phyloP scores from a whole-genome alignment of 192 early-diverging fungal genomes.

The Gamsiella multidivaricata region DNA sequence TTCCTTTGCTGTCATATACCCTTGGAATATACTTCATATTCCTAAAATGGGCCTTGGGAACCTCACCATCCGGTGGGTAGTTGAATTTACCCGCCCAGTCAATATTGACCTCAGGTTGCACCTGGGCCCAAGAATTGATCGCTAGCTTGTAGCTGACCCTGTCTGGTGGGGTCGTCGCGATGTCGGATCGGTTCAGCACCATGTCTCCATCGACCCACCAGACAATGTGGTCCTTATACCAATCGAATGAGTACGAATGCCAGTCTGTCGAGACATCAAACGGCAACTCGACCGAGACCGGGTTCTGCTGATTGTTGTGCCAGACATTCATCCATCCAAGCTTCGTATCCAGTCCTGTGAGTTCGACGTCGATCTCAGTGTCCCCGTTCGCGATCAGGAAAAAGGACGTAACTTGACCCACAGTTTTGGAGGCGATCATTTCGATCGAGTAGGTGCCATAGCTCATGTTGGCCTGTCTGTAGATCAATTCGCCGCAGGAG shows the following conservation, averaged over 20 bases:
- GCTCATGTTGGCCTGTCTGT: conserved; percentile 1
- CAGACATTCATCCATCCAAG: conserved; percentile 49
- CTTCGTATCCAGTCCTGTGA: conserved; percentile 38
- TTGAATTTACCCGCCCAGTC: conserved; percentile 39
- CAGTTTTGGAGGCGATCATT: conserved; percentile 40
- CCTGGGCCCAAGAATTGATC: conserved; percentile 46
- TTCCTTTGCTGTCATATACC: neutral
- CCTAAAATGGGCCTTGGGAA: conserved; percentile 29
- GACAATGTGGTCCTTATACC: conserved; percentile 21
- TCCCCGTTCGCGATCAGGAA: conserved; percentile 39
- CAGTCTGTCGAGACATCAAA: conserved; percentile 37
- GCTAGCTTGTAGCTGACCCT: conserved; percentile 33
- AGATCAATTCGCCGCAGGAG: conserved; percentile 40
- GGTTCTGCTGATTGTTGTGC: conserved; percentile 33
- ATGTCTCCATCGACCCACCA: conserved; percentile 35
- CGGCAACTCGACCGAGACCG: conserved; percentile 17
- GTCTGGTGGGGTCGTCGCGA: conserved; percentile 18
- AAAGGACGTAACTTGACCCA: conserved; percentile 48
- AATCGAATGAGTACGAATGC: conserved; percentile 40
- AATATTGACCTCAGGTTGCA: conserved; percentile 29
- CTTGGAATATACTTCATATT: conserved; percentile 29
- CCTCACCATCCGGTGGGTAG: conserved; percentile 21
- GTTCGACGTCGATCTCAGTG: conserved; percentile 45
- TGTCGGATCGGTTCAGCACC: conserved; percentile 41
- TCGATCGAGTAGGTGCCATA: conserved; percentile 46